Evolutionary conservation across 1,139 yeast genomes (phyloP).

Genomic region (Blastobotrys raffinosifermentans): DNA sequence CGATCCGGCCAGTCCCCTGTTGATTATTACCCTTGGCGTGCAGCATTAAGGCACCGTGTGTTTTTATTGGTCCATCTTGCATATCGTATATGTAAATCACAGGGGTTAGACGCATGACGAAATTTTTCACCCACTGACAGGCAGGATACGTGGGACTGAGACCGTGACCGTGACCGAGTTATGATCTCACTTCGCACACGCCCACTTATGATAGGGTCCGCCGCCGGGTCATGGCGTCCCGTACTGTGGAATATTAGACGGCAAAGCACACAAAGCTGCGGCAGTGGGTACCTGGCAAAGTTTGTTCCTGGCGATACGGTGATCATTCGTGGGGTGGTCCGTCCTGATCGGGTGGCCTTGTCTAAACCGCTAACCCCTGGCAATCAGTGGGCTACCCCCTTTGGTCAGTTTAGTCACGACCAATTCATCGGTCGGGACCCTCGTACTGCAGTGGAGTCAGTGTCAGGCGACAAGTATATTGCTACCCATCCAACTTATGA

Average conservation of each 20-base stretch:
- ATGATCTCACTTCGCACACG: too few species aligned
- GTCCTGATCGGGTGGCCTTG: conserved; percentile 27
- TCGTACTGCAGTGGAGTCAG: conserved; percentile 19
- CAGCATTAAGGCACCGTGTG: not conserved
- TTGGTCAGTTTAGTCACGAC: conserved; percentile 32
- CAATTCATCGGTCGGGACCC: conserved; percentile 33
- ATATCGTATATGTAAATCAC: not conserved
- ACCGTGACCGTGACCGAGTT: too few species aligned
- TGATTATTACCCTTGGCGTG: not conserved
- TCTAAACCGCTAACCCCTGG: conserved; percentile 28
- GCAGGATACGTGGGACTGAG: too few species aligned
- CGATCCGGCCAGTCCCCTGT: conserved; percentile 3
- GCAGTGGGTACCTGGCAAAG: conserved; percentile 29
- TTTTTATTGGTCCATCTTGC: not conserved
- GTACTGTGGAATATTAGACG: too few species aligned
- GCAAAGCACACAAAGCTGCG: too few species aligned
- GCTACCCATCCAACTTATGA: conserved; percentile 39
- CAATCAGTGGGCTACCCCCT: conserved; percentile 12
- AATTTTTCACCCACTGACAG: conserved; percentile 3
- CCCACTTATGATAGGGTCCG: too few species aligned
- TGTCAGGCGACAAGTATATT: conserved; percentile 25
- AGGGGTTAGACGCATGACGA: conserved; percentile 5
- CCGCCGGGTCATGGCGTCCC: too few species aligned
- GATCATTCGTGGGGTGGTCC: conserved; percentile 25
- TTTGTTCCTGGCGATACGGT: conserved; percentile 27